These are phyloP conservation scores for Metarhizium anisopliae DNA, from an alignment of 2,329 filamentous ascomycete genomes.

Conservation along the genomic window DNA sequence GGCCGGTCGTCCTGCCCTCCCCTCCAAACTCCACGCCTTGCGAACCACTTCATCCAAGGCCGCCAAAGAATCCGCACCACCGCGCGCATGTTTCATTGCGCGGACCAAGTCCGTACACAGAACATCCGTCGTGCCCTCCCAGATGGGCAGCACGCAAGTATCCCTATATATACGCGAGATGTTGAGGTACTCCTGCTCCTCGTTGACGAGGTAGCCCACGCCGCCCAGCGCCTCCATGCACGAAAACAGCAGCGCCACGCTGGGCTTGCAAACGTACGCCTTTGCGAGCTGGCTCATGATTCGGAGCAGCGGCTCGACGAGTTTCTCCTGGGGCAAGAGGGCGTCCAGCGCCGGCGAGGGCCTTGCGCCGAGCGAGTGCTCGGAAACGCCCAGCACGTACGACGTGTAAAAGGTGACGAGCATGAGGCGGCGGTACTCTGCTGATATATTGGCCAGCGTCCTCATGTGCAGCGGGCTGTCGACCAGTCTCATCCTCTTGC, in stretches of 20 bases:
- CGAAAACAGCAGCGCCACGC: constrained; percentile 40
- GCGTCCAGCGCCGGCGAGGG: constrained; percentile 14
- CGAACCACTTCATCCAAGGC: constrained; percentile 33
- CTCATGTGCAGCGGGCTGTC: constrained; percentile 48
- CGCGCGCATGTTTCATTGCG: constrained; percentile 35
- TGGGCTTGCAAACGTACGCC: constrained; percentile 43
- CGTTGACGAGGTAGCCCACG: constrained; percentile 57
- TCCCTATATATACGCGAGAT: constrained; percentile 59
- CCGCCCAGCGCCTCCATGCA: constrained; percentile 59
- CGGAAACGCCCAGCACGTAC: constrained; percentile 44
- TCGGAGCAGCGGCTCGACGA: constrained; percentile 38
- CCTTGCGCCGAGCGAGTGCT: constrained; percentile 25
- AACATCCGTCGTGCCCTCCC: constrained; percentile 67
- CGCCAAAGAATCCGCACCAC: constrained; percentile 26
- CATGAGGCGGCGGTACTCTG: constrained; percentile 47
- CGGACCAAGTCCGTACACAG: constrained; percentile 45
- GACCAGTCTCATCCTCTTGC: constrained; percentile 35
- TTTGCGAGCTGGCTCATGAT: constrained; percentile 53
- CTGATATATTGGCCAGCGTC: constrained; percentile 46
- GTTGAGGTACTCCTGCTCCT: constrained; percentile 55
- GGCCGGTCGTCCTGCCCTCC: constrained; percentile 13
- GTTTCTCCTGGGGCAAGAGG: constrained; percentile 24
- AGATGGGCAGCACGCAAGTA: constrained; percentile 54
- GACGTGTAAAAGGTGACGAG: constrained; percentile 45
- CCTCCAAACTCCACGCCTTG: constrained; percentile 14